These are phyloP conservation scores for Lathyrus sativus DNA, from an alignment of 306 rosid species.

Conservation along the genomic window DNA sequence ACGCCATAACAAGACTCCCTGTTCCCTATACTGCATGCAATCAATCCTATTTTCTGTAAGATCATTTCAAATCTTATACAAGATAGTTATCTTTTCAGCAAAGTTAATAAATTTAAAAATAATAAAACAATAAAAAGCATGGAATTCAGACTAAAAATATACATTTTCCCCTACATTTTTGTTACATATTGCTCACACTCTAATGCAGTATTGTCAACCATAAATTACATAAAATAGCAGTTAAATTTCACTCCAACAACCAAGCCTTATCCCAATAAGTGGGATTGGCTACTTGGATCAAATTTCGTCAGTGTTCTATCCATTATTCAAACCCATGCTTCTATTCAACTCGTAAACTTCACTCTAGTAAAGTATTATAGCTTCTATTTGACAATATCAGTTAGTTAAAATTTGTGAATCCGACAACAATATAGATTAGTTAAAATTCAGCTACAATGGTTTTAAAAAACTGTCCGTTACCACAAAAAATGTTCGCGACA, in stretches of 20 bases:
- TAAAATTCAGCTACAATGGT: no score
- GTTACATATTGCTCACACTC: neutral
- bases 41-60: slow-evolving; percentile 29
- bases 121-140: no score
- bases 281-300: no score
- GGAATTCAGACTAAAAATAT: slow-evolving; percentile 2
- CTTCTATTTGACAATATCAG: neutral
- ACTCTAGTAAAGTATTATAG: no score
- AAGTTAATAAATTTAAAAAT: neutral
- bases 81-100: slow-evolving; percentile 9
- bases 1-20: slow-evolving; percentile 88
- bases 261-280: no score
- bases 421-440: no score
- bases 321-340: no score
- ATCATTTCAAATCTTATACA: slow-evolving; percentile 18
- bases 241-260: neutral
- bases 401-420: no score
- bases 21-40: slow-evolving; percentile 78
- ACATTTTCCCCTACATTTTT: neutral
- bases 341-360: no score
- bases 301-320: no score
- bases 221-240: neutral
- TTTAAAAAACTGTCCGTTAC: no score
- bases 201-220: neutral
- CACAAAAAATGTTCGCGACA: no score